Percentiles rank a stretch among this genome's conserved stretches.
Conservation (phyloP, 306 rosid species). For the Inga oerstediana region DNA sequence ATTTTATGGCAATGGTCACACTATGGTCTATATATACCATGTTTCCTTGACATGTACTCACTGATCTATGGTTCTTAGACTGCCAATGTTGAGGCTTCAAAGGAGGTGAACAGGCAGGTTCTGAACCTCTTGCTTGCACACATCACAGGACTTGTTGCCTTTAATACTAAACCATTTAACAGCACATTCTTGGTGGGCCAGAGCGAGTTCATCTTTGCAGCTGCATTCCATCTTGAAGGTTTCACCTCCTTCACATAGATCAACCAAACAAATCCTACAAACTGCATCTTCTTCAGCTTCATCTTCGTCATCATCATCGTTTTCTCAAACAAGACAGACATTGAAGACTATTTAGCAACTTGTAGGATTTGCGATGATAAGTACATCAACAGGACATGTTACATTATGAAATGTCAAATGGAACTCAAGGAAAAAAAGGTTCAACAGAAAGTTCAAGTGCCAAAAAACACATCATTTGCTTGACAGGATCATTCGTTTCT, state of each 20-base stretch:
- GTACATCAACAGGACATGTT: not conserved
- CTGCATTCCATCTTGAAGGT: conserved; percentile 94
- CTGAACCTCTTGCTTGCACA: conserved; percentile 90
- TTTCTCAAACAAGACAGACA: conserved; percentile 54
- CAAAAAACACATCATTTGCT: not conserved
- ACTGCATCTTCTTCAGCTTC: conserved; percentile 95
- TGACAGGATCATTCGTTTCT: too few species aligned
- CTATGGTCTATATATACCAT: not conserved
- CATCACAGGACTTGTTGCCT: conserved; percentile 91
- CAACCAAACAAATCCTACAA: conserved; percentile 87
- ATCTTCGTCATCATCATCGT: conserved; percentile 57
- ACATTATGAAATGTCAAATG: not conserved
- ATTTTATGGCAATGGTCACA: not conserved
- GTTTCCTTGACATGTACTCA: not conserved
- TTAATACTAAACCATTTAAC: conserved; percentile 95
- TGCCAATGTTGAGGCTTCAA: not conserved
- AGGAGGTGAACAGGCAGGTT: conserved; percentile 62
- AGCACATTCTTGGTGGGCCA: conserved; percentile 95
- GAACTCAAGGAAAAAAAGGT: not conserved
- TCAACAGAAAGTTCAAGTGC: not conserved
- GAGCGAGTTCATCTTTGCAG: conserved; percentile 98
- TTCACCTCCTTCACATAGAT: conserved; percentile 97
- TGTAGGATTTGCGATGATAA: not conserved
- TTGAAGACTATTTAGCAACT: conserved; percentile 26
- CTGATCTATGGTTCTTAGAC: not conserved